Conservation (phyloP, 2,329 filamentous ascomycete species). For the Stagonosporopsis vannaccii region DNA sequence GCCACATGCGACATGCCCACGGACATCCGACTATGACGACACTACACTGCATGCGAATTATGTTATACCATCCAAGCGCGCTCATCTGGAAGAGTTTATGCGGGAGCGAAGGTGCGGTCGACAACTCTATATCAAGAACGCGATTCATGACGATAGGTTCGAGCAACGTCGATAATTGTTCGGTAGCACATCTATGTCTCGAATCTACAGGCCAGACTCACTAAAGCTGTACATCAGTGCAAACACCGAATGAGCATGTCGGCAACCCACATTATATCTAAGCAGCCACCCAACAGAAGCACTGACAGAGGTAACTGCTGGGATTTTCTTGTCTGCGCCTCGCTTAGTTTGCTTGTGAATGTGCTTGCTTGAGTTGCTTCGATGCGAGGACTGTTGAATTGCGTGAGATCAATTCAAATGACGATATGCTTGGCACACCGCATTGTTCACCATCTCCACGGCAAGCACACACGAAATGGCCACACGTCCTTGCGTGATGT, state of each 20-base stretch:
- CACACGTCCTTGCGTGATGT: conserved; percentile 13
- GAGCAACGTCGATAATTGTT: neutral
- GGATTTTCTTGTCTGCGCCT: neutral
- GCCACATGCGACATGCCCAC: neutral
- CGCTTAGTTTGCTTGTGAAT: neutral
- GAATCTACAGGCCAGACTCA: neutral
- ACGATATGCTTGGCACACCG: conserved; percentile 23
- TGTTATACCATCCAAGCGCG: neutral
- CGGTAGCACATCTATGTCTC: neutral
- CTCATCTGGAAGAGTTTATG: neutral
- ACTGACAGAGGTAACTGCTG: neutral
- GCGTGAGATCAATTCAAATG: conserved; percentile 16
- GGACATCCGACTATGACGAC: neutral
- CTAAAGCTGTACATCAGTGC: neutral
- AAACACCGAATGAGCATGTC: neutral
- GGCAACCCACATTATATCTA: neutral
- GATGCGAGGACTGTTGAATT: conserved; percentile 16
- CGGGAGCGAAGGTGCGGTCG: neutral
- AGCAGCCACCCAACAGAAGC: neutral
- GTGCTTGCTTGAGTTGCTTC: conserved; percentile 11
- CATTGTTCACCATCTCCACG: conserved; percentile 14
- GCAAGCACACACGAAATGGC: conserved; percentile 1
- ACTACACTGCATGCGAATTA: neutral
- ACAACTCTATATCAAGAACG: neutral
- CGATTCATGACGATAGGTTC: neutral